phyloP scores from a whole-genome alignment of 805 yeast genomes.

The Candida namnaoensis region DNA sequence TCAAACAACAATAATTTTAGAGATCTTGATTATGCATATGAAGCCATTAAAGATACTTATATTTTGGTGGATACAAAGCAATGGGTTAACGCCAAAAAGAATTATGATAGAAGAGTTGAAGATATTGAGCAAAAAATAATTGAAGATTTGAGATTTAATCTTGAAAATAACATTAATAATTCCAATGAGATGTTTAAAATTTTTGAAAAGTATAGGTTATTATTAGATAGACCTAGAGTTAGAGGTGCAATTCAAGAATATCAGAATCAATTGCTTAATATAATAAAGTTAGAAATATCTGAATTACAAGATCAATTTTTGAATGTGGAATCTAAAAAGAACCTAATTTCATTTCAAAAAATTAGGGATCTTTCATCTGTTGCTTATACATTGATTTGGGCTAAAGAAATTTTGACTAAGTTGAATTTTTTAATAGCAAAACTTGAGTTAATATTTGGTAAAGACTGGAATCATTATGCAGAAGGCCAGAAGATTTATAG shows the following conservation, averaged over 20 bases:
- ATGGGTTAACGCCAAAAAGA: conserved; percentile 33
- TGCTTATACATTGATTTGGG: conserved; percentile 42
- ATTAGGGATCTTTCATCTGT: conserved; percentile 38
- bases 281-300: conserved; percentile 38
- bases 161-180: conserved; percentile 27
- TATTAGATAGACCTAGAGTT: conserved; percentile 44
- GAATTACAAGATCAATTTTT: conserved; percentile 31
- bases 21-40: conserved; percentile 33
- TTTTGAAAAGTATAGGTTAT: conserved; percentile 37
- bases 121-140: conserved; percentile 39
- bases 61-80: conserved; percentile 26
- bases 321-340: conserved; percentile 24
- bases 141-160: conserved; percentile 24
- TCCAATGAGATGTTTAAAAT: conserved; percentile 43
- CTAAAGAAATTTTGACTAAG: conserved; percentile 38
- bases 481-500: conserved; percentile 58
- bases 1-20: conserved; percentile 1
- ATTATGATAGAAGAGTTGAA: conserved; percentile 33
- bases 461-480: conserved; percentile 51
- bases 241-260: conserved; percentile 52
- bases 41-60: conserved; percentile 26
- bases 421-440: conserved; percentile 31
- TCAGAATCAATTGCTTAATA: conserved; percentile 39
- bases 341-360: conserved; percentile 24
- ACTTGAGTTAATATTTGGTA: conserved; percentile 45